A percentile compares a stretch with the other conserved stretches of the same genome.
These are phyloP conservation scores for Magnaporthales sp. DNA, from an alignment of 2,329 filamentous ascomycete genomes.

Conservation along the genomic window DNA sequence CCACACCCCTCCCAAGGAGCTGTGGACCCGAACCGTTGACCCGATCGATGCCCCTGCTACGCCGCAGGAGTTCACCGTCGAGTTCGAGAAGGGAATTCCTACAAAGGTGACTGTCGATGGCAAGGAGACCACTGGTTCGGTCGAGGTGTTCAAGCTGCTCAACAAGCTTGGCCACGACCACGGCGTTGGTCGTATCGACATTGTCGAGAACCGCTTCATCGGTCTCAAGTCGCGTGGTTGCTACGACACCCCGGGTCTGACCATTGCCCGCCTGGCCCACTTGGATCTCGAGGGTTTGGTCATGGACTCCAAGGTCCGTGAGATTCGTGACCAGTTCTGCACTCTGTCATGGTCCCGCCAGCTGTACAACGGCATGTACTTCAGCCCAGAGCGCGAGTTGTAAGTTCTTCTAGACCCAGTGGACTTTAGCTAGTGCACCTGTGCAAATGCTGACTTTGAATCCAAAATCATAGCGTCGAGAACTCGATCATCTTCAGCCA, in stretches of 20 bases:
- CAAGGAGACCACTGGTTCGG: constrained; percentile 56
- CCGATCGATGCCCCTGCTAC: constrained; percentile 61
- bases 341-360: constrained; percentile 39
- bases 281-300: constrained; percentile 39
- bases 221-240: constrained; percentile 74
- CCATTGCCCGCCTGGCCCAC: constrained; percentile 28
- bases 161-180: constrained; percentile 64
- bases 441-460: background rate
- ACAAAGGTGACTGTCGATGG: constrained; percentile 43
- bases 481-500: constrained; percentile 54
- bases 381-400: constrained; percentile 46
- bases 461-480: constrained; percentile 11
- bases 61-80: constrained; percentile 61
- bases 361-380: constrained; percentile 37
- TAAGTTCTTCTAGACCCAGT: background rate
- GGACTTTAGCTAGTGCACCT: background rate
- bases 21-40: constrained; percentile 70
- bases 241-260: constrained; percentile 60
- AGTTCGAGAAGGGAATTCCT: constrained; percentile 69
- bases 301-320: constrained; percentile 49
- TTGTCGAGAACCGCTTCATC: constrained; percentile 66
- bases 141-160: constrained; percentile 63
- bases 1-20: constrained; percentile 61
- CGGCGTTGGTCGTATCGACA: constrained; percentile 75
- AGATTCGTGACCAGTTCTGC: constrained; percentile 49